Evolutionary conservation across 2,329 filamentous ascomycete species (phyloP).

Genomic region (Ophiocordyceps australis): DNA sequence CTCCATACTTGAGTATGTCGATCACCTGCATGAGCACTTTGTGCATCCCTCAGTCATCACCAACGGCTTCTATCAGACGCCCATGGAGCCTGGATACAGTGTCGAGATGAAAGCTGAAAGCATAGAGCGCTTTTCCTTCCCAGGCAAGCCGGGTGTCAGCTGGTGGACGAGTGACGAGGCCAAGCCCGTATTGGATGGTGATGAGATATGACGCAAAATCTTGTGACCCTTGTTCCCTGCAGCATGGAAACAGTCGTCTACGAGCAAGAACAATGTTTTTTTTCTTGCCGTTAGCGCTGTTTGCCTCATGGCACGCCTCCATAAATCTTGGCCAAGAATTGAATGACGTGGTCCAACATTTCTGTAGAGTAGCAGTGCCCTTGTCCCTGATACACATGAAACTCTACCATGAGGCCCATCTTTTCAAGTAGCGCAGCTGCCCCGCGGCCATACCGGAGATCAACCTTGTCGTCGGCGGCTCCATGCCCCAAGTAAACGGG

Average conservation of each 20-base stretch:
- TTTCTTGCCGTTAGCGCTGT: too few relatives aligned
- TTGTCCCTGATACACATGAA: constrained; percentile 19
- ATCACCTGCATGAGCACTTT: constrained; percentile 89
- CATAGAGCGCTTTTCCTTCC: constrained; percentile 65
- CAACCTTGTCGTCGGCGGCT: constrained; percentile 20
- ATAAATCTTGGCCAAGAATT: constrained; percentile 8
- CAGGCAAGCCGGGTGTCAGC: constrained; percentile 58
- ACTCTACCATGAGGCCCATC: constrained; percentile 15
- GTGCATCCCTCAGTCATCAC: constrained; percentile 62
- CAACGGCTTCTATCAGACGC: constrained; percentile 78
- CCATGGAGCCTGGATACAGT: constrained; percentile 67
- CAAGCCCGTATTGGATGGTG: constrained; percentile 50
- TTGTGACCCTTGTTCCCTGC: background rate
- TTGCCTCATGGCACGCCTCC: too few relatives aligned
- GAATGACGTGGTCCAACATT: constrained; percentile 19
- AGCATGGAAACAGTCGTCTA: too few relatives aligned
- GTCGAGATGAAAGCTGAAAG: constrained; percentile 86
- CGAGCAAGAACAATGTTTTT: too few relatives aligned
- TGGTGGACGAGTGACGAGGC: constrained; percentile 79
- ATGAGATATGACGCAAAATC: constrained; percentile 25
- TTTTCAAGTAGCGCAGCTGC: constrained; percentile 13
- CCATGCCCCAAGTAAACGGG: constrained; percentile 29
- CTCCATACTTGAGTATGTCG: constrained; percentile 77
- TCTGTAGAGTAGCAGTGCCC: constrained; percentile 25
- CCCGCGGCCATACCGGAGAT: constrained; percentile 14